phyloP scores from a whole-genome alignment of 2,329 filamentous ascomycete species.

The Colletotrichum sp. region DNA sequence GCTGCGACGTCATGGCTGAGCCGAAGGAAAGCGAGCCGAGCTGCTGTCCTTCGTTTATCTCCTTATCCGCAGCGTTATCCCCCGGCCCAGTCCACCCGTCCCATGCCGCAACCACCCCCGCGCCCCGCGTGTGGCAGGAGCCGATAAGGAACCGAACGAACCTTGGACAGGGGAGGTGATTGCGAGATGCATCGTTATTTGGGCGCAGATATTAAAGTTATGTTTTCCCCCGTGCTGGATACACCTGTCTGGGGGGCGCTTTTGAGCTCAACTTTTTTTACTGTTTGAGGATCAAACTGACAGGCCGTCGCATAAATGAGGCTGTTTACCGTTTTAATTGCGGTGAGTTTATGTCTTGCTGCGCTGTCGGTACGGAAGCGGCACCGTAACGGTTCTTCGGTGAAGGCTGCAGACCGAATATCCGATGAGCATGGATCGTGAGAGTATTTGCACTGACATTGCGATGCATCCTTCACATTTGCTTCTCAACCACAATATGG shows the following conservation, averaged over 20 bases:
- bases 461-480: not conserved
- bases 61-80: not conserved
- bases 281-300: not conserved
- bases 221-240: conserved; percentile 8
- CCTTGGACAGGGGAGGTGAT: not conserved
- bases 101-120: not conserved
- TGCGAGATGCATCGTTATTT: not conserved
- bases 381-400: not conserved
- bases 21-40: conserved; percentile 33
- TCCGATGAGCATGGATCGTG: not conserved
- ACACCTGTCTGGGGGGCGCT: not conserved
- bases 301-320: not conserved
- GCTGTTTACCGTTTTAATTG: not conserved
- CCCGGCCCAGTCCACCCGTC: not conserved
- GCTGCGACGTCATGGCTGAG: conserved; percentile 33
- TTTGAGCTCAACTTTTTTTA: not conserved
- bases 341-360: not conserved
- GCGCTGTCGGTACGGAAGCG: not conserved
- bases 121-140: not conserved
- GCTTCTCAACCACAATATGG: not conserved
- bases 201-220: not conserved
- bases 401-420: not conserved
- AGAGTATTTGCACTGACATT: not conserved
- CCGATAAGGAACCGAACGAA: conserved; percentile 2
- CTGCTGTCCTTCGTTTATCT: not conserved